Evolutionary conservation across 148 eudicot species (phyloP).

Genomic region (Cornus kousa): DNA sequence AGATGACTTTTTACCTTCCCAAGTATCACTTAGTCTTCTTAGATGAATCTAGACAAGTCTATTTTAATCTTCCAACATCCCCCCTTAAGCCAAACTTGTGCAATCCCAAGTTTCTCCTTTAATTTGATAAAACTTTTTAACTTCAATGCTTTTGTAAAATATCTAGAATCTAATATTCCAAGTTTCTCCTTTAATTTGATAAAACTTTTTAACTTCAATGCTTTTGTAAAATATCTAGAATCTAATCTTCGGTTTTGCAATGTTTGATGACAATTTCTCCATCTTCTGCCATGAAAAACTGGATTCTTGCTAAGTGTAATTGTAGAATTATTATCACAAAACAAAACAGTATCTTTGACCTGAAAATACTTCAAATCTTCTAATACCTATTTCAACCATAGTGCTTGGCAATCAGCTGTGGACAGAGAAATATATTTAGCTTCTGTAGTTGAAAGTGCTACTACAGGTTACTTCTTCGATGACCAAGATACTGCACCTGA

Average conservation of each 20-base stretch:
- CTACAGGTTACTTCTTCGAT: background rate
- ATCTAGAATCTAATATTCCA: no score
- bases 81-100: no score
- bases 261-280: background rate
- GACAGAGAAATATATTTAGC: no score
- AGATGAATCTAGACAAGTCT: no score
- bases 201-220: background rate
- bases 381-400: background rate
- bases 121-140: no score
- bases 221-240: background rate
- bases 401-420: background rate
- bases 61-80: no score
- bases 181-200: background rate
- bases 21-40: no score
- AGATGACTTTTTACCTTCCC: no score
- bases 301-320: background rate
- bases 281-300: background rate
- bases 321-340: background rate
- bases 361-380: background rate
- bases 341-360: background rate
- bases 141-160: background rate
- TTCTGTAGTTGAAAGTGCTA: background rate
- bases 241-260: background rate
- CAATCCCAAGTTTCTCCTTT: background rate
- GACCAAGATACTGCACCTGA: background rate